A percentile compares a stretch with the other conserved stretches of the same genome.
Conservation (phyloP, 345 rosid species). For the Fremontodendron californicum region DNA sequence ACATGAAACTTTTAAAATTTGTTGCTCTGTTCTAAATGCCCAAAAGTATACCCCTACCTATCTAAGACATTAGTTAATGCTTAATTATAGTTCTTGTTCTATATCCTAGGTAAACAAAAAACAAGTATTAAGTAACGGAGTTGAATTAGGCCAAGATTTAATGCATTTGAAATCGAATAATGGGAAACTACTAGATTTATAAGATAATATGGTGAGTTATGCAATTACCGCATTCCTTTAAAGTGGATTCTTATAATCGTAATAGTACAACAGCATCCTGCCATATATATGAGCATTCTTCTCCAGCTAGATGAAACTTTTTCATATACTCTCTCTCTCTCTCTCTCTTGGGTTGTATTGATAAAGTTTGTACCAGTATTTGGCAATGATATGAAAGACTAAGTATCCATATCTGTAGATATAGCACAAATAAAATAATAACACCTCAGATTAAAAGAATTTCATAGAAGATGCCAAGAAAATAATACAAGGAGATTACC, state of each 20-base stretch:
- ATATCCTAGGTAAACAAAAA: neutral
- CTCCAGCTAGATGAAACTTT: neutral
- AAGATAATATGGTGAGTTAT: neutral
- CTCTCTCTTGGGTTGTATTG: neutral
- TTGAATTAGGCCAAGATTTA: neutral
- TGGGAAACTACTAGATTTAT: neutral
- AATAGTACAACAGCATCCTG: neutral
- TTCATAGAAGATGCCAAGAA: neutral
- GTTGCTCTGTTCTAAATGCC: neutral
- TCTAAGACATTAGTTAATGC: neutral
- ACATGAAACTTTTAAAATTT: neutral
- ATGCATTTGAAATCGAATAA: neutral
- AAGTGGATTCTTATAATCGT: neutral
- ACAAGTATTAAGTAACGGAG: neutral
- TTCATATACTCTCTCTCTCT: neutral
- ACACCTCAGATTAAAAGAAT: neutral
- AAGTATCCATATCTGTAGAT: neutral
- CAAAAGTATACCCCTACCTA: neutral
- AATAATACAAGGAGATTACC: slow-evolving; percentile 41
- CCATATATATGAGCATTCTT: neutral
- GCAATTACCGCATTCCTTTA: neutral
- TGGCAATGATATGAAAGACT: neutral
- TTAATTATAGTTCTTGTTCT: neutral
- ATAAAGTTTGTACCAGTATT: neutral
- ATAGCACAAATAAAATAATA: neutral